Evolutionary conservation across 2,329 filamentous ascomycete genomes (phyloP), one percentile per base, ranked within the genome.

Genomic region (Colletotrichum chlorophyti): DNA sequence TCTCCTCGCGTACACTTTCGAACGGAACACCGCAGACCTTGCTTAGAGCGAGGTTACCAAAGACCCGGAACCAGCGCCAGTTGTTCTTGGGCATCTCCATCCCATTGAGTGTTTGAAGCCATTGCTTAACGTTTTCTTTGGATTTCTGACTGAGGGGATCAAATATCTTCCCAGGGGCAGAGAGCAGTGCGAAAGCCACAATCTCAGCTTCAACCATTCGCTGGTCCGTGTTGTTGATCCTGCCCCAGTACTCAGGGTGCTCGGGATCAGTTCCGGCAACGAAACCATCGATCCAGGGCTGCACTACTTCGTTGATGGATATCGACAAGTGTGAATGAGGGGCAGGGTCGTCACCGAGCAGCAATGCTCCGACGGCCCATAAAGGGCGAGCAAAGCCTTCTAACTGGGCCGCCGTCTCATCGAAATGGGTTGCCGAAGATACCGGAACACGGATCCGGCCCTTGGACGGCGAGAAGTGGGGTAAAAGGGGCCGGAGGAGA

Each of bases 121-220:
- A 83, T 0, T 58, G 51, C 1, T 63, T 67, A 2, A 82, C 64
- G 11, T 79, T 77, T 0, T 27, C 14, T 27, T 74, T 75, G 4
- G 69, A 66, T 4, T 52, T n/a, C 0, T 65, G 49, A 1, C 54
- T 66, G 6, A 78, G 63, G 0, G 65, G 62, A 9, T 68, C 69
- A 59, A 79, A 75, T 3, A 68, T 64, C 4, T 35, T 58, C 1
- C 70, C 64, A 2, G 80, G 79, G 0, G 78, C 76, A 3, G 70
- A 66, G 1, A 83, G 69, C 1, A 84, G 67, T 0, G 79, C 78
- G 63, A 78, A 81, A 0, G 79, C 74, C 4, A 83, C 72, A 23
- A 79, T 78, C 63, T 83, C 81, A 35, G 79, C 75, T 61, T 84
- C 81, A 0, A 83, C 81, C 81, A 83, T 84, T 2, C 79, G 67